These are phyloP conservation scores for Populus pruinosa DNA, from an alignment of 345 rosid species.

Conservation along the genomic window DNA sequence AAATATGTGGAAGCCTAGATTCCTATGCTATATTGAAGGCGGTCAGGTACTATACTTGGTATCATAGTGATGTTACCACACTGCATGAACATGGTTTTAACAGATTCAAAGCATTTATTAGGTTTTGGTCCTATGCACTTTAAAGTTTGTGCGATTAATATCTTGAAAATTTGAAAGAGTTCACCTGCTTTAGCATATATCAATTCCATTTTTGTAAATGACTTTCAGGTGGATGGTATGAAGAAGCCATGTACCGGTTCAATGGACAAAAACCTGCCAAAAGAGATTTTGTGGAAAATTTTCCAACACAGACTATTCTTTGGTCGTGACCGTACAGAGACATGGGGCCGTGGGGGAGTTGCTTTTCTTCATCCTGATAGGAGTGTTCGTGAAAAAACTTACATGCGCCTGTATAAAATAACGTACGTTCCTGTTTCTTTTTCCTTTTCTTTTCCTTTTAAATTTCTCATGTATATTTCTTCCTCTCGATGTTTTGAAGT, in stretches of 20 bases:
- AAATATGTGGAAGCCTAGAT: constrained; percentile 78
- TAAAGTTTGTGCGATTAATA: not conserved
- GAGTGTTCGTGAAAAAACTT: constrained; percentile 38
- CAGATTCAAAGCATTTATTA: not conserved
- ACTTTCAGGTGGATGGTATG: constrained; percentile 69
- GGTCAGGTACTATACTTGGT: constrained; percentile 55
- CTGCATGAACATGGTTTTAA: not conserved
- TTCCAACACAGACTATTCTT: constrained; percentile 75
- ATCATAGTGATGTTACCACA: not conserved
- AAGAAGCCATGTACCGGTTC: constrained; percentile 63
- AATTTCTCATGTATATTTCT: not conserved
- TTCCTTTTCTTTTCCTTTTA: not conserved
- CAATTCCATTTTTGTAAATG: not conserved
- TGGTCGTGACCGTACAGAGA: constrained; percentile 52
- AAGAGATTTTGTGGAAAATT: constrained; percentile 66
- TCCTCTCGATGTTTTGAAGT: not conserved
- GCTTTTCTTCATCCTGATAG: constrained; percentile 73
- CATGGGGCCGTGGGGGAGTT: constrained; percentile 88
- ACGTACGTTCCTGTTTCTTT: constrained; percentile 48
- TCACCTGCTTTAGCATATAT: not conserved
- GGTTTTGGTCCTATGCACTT: not conserved
- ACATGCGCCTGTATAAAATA: constrained; percentile 68
- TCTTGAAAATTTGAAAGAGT: not conserved
- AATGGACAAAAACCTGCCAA: constrained; percentile 63
- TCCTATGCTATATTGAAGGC: constrained; percentile 79